Percentiles rank a stretch among this genome's conserved stretches.
Evolutionary conservation across 2,329 filamentous ascomycete species (phyloP).

Genomic region (Diaporthe citrichinensis): DNA sequence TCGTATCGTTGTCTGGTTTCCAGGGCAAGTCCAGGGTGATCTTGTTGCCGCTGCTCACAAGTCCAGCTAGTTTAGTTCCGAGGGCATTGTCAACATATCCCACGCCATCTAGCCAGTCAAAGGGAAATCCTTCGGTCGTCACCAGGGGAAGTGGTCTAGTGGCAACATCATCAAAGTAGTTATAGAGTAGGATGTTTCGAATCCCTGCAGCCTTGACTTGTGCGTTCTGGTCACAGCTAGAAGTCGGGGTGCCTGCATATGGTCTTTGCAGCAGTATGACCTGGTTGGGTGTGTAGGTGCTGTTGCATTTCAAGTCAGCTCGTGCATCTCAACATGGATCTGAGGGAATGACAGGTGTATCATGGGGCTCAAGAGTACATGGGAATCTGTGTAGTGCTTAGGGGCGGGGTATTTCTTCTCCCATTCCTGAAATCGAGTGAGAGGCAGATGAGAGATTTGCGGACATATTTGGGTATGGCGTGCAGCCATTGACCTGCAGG

Average conservation of each 20-base stretch:
- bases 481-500: slow-evolving; percentile 28
- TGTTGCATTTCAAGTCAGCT: neutral
- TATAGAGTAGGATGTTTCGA: slow-evolving; percentile 25
- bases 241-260: neutral
- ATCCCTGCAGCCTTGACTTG: slow-evolving; percentile 30
- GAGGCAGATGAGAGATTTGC: neutral
- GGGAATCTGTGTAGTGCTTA: neutral
- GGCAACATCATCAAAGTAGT: slow-evolving; percentile 27
- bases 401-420: no score
- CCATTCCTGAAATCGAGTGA: no score
- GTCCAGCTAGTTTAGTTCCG: slow-evolving; percentile 16
- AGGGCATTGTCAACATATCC: slow-evolving; percentile 29
- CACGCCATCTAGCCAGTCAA: slow-evolving; percentile 34
- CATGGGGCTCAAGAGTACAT: neutral
- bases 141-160: slow-evolving; percentile 22
- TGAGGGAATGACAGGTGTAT: neutral
- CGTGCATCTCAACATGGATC: no score
- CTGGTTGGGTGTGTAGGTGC: slow-evolving; percentile 19
- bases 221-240: slow-evolving; percentile 23
- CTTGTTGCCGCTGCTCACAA: slow-evolving; percentile 15
- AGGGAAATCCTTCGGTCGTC: slow-evolving; percentile 32
- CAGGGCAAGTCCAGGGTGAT: slow-evolving; percentile 28
- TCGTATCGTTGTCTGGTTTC: slow-evolving; percentile 27
- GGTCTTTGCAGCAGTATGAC: slow-evolving; percentile 33
- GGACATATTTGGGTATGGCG: slow-evolving; percentile 20